Base-by-base conservation (phyloP, 2,329 filamentous ascomycete genomes). In the Calonectria crousiana region DNA sequence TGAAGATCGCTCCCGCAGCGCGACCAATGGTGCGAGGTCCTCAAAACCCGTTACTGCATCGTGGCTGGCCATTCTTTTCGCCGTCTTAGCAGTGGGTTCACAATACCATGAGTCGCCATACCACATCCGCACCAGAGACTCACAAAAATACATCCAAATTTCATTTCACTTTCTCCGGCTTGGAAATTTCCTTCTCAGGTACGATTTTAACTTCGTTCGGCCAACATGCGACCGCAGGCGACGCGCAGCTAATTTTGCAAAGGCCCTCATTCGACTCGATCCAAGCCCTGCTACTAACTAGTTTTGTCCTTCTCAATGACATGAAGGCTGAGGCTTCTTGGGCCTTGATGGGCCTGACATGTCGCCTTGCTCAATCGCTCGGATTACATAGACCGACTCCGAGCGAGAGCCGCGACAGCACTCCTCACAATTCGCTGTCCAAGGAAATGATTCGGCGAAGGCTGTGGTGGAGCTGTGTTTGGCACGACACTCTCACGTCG, bases 291-390 rank as follows among this genome's bases (percentile, higher is more conserved):
- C 84, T 93, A 1, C 87, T 93, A 53, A 91, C 90, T 5, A 89
- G 90, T 36, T 93, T 93, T 75, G 91, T 92, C 3, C 85, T 93
- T 2, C 84, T 93, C 32, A 93, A 93, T 77, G 92, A 93, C 73
- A 93, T 93, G 92, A 93, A 93, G 79, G 91, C 92, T 1, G 92
- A 93, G 78, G 92, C 91, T 0, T 93, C 92, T 0, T 93, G 92
- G 92, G 91, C 91, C 0, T 82, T 93, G 68, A 88, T 92, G 66
- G 92, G 91, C 0, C 87, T 93, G 56, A 92, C 91, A 0, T 92
- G 91, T 74, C 88, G 92, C 32, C 86, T 93, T n/a, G 92, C 92
- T 0, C 91, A 93, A 79, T 92, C 91, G 0, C 85, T 93, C 1
- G 92, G 92, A 6, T 84, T 93, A 14, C 92, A 93, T 79, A 86